These are phyloP conservation scores for Drosera capensis DNA, from an alignment of 148 eudicot genomes.

Conservation along the genomic window DNA sequence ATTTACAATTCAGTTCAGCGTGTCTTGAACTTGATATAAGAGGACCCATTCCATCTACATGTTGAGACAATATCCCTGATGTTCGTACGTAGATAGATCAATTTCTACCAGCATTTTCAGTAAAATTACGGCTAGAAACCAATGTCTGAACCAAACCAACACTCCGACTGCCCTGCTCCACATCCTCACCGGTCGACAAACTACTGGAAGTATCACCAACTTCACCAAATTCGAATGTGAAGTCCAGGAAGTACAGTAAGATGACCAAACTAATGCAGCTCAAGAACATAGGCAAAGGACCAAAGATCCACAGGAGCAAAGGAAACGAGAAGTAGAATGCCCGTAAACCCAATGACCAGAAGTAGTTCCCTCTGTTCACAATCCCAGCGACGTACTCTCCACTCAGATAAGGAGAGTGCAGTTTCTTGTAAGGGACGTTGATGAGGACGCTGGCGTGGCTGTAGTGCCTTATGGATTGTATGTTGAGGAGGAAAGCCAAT, in stretches of 20 bases:
- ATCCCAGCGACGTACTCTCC: constrained; percentile 42
- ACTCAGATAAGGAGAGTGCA: constrained; percentile 21
- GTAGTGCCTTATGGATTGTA: constrained; percentile 77
- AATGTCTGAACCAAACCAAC: too few relatives aligned
- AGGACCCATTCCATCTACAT: too few relatives aligned
- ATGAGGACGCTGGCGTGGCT: constrained; percentile 84
- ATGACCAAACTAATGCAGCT: constrained; percentile 39
- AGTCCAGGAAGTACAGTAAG: constrained; percentile 58
- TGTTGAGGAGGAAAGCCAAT: constrained; percentile 48
- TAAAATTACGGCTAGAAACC: too few relatives aligned
- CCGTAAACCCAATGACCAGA: constrained; percentile 80
- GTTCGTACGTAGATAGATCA: too few relatives aligned
- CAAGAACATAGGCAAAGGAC: constrained; percentile 74
- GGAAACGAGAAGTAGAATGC: constrained; percentile 86
- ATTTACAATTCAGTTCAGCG: too few relatives aligned
- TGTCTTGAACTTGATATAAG: too few relatives aligned
- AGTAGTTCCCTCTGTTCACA: constrained; percentile 65
- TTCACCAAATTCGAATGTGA: constrained; percentile 28
- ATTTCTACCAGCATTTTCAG: too few relatives aligned
- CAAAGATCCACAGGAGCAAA: constrained; percentile 73
- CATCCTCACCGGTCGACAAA: too few relatives aligned
- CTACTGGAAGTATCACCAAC: too few relatives aligned
- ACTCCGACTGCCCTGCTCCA: too few relatives aligned
- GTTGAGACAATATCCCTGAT: too few relatives aligned
- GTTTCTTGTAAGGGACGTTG: constrained; percentile 55